phyloP scores from a whole-genome alignment of 768 basidiomycete species.

The Chiua virens region DNA sequence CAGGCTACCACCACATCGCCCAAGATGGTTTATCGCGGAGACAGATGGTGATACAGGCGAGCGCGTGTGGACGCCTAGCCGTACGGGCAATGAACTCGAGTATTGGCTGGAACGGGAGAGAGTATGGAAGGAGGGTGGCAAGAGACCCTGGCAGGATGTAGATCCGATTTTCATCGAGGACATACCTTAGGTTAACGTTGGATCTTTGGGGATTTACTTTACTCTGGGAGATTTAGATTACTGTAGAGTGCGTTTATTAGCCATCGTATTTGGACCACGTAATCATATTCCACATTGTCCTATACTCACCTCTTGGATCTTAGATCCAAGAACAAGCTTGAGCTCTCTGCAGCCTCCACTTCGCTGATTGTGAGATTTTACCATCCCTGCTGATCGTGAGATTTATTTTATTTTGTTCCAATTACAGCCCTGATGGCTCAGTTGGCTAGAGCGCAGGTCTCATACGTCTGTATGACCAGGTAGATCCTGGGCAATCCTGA shows the following conservation, averaged over 20 bases:
- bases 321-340: too few relatives aligned
- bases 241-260: too few relatives aligned
- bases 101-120: constrained; percentile 84
- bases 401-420: constrained; percentile 6
- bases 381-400: too few relatives aligned
- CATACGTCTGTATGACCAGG: constrained; percentile 41
- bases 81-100: constrained; percentile 54
- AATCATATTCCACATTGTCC: too few relatives aligned
- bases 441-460: constrained; percentile 58
- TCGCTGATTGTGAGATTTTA: too few relatives aligned
- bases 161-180: constrained; percentile 83
- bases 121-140: constrained; percentile 47
- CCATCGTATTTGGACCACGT: too few relatives aligned
- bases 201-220: not conserved
- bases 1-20: constrained; percentile 62
- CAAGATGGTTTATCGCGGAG: constrained; percentile 85
- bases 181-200: constrained; percentile 10
- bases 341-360: too few relatives aligned
- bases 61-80: constrained; percentile 77
- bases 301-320: too few relatives aligned
- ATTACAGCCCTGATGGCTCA: constrained; percentile 49
- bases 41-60: constrained; percentile 90
- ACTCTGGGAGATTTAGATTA: not conserved
- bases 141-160: constrained; percentile 59
- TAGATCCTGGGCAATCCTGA: constrained; percentile 44